Percentiles rank a stretch among this genome's conserved stretches.
phyloP scores from a whole-genome alignment of 192 early-diverging fungal genomes.

The Mortierella antarctica region DNA sequence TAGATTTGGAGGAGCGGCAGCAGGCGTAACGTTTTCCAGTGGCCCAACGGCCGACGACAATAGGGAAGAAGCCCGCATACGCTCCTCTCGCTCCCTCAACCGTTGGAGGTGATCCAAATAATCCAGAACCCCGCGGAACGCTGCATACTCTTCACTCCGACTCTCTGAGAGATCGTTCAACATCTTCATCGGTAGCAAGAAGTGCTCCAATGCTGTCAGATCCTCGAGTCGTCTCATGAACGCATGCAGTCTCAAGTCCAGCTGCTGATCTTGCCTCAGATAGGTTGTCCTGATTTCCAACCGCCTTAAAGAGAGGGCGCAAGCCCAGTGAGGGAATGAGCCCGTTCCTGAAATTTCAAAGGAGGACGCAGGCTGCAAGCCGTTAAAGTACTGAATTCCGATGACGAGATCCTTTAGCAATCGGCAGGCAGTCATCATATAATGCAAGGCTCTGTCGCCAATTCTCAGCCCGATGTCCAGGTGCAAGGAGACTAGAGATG shows the following conservation, averaged over 20 bases:
- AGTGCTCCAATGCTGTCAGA: constrained; percentile 11
- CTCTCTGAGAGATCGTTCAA: constrained; percentile 32
- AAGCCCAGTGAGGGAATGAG: constrained; percentile 13
- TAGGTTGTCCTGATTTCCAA: constrained; percentile 17
- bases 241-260: constrained; percentile 14
- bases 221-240: constrained; percentile 26
- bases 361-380: background rate
- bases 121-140: constrained; percentile 15
- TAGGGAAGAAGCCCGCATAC: background rate
- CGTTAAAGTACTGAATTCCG: constrained; percentile 18
- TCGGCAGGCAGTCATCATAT: constrained; percentile 14
- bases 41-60: background rate
- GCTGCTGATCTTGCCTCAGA: constrained; percentile 7
- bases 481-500: constrained; percentile 6
- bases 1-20: background rate
- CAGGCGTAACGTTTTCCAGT: background rate
- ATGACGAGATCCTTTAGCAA: constrained; percentile 12
- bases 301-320: background rate
- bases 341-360: background rate
- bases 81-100: background rate
- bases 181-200: constrained; percentile 17
- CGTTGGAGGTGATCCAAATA: constrained; percentile 4
- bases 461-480: constrained; percentile 5
- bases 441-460: constrained; percentile 5
- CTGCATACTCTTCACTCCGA: constrained; percentile 1